Base-by-base conservation (phyloP, 1,139 yeast species). In the Candida labiduridarum region DNA sequence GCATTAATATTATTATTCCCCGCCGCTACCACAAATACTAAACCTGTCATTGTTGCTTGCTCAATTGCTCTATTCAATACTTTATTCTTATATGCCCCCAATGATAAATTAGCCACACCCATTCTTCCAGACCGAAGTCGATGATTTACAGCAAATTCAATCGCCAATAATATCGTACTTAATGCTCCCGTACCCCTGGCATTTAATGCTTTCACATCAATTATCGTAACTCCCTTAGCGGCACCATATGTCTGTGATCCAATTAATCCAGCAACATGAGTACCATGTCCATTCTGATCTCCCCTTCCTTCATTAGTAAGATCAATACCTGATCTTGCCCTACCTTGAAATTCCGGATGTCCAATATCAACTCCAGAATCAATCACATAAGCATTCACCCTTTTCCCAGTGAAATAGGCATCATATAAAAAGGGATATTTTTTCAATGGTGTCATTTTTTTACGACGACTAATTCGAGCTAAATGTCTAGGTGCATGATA, bases 231-330 rank as follows among this genome's bases (percentile, higher is more conserved):
- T 15, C 78, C 67, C 60, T 91, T 91, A 11, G 96, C 87, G 0
- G 87, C 95, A 0, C 97, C 97, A 64, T 75, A 90, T 0, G 85
- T 81, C 35, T 64, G 68, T 0, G 96, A 87, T 0, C 95, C 97
- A 39, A 89, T 78, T 11, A 90, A 66, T 0, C 97, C 96, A 0
- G 97, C 96, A 4, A 90, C 96, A 66, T 91, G 96, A 0, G 97
- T 89, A 1, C 89, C 87, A 62, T 87, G 95, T 0, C 94, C 94
- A 60, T 84, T 84, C 5, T 60, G 56, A 61, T 87, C 94, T 0
- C 87, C 87, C 0, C 68, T 58, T 0, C 84, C 89, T 62, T 82
- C 86, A 1, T 71, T 74, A 0, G 89, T 83, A 51, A 83, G 78
- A 60, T 85, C 89, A 12, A 63, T 72, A 0, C 90, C 92, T 46